phyloP scores from a whole-genome alignment of 306 rosid genomes.

The Prunus padus region DNA sequence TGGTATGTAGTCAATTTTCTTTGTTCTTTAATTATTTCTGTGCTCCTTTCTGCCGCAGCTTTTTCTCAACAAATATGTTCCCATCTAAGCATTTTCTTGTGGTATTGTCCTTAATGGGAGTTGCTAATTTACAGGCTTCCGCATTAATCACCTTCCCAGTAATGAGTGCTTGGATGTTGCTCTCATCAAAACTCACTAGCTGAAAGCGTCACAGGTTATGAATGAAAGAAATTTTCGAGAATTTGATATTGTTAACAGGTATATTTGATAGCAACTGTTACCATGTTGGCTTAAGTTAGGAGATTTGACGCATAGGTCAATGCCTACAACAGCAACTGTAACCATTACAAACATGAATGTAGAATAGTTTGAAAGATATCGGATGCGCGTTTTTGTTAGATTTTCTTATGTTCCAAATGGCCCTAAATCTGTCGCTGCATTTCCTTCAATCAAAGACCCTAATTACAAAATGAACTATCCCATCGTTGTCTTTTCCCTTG shows the following conservation, averaged over 20 bases:
- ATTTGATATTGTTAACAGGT: constrained; percentile 15
- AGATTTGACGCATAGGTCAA: background rate
- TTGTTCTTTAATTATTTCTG: background rate
- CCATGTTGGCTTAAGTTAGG: background rate
- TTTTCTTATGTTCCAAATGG: too few species aligned
- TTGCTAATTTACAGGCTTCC: constrained; percentile 62
- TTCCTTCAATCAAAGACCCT: too few species aligned
- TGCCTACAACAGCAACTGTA: background rate
- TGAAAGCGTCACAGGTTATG: constrained; percentile 5
- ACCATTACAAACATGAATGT: background rate
- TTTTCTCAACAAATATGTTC: background rate
- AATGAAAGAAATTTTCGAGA: constrained; percentile 9
- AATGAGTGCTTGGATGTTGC: constrained; percentile 69
- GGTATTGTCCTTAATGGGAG: constrained; percentile 25
- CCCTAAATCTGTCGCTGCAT: too few species aligned
- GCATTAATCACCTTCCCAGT: constrained; percentile 70
- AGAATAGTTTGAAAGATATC: background rate
- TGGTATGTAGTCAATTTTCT: constrained; percentile 48
- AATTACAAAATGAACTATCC: too few species aligned
- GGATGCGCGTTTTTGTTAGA: too few species aligned
- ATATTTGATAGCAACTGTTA: constrained; percentile 10
- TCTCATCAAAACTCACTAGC: constrained; percentile 47
- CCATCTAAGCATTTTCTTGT: background rate
- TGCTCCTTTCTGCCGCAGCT: background rate
- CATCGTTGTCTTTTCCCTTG: too few species aligned